Evolutionary conservation across 805 yeast species (phyloP), one percentile per base, ranked within the genome.

Genomic region (Pichia scutulata): DNA sequence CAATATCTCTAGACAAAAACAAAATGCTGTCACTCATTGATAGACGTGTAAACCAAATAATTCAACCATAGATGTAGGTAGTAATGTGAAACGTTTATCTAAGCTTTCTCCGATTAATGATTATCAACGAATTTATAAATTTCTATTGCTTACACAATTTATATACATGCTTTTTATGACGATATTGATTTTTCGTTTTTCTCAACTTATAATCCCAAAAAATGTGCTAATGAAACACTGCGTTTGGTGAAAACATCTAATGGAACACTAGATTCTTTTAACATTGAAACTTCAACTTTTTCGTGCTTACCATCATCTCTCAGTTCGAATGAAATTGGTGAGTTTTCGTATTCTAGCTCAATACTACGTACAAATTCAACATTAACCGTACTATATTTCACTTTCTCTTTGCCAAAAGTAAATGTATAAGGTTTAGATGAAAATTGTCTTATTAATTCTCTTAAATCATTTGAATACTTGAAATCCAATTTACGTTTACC

Each of bases 271-370:
- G 39, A 47, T n/a, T 55, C 57, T 1, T 61, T 52, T 21, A 63
- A 49, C 30, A 63, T 51, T 2, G 66, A 57, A 0, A 61, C 58
- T 47, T 64, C 62, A 47, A 55, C 57, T 21, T 55, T 44, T 13
- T 61, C 64, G 18, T 48, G 33, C 12, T 59, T 56, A 4, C 61
- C 64, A 49, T 62, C 57, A 7, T 61, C 55, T 22, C 57, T 58
- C n/a, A 63, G 52, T 39, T 63, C 65, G 47, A 60, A 61, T 6
- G 62, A 51, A 12, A 65, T 52, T 18, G 60, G 62, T 18, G 53
- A 50, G 1, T 57, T 61, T 13, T 59, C 45, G 33, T 54, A 64
- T 19, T 62, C 63, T 22, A 66, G 53, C 40, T 67, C 69, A 39
- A 67, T 56, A 7, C 63, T 52, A 23, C 58, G 56, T 9, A 60